Conservation (phyloP, 2,329 filamentous ascomycete genomes). For the Metarhizium anisopliae region DNA sequence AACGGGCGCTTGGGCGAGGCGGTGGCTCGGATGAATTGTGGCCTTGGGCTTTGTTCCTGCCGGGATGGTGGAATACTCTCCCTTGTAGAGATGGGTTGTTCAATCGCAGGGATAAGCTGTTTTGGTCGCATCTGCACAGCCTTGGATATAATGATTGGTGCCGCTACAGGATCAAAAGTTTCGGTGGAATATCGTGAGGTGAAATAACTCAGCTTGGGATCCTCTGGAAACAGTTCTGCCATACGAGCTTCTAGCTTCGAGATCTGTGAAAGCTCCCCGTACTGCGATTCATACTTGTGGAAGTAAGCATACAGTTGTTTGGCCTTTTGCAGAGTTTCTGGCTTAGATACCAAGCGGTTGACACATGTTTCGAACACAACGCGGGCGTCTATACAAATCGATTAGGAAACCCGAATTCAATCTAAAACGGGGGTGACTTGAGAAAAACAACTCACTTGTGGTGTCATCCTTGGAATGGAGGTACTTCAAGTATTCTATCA, state of each 20-base stretch:
- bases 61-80: constrained; percentile 32
- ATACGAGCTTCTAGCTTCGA: constrained; percentile 86
- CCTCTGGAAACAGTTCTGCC: constrained; percentile 85
- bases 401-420: constrained; percentile 10
- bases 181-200: constrained; percentile 61
- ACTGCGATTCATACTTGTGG: constrained; percentile 90
- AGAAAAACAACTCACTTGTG: constrained; percentile 58
- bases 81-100: constrained; percentile 36
- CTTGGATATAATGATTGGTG: constrained; percentile 78
- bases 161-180: constrained; percentile 71
- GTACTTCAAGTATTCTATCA: constrained; percentile 93
- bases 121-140: constrained; percentile 66
- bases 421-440: neutral
- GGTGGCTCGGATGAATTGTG: constrained; percentile 35
- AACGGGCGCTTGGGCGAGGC: constrained; percentile 55
- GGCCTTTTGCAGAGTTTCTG: constrained; percentile 63
- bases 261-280: constrained; percentile 86
- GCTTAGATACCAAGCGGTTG: constrained; percentile 68
- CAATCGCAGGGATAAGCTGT: constrained; percentile 43
- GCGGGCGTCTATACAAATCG: constrained; percentile 59
- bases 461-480: constrained; percentile 86
- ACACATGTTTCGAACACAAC: constrained; percentile 95
- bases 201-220: constrained; percentile 69
- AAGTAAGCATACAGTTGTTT: constrained; percentile 86
- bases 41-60: constrained; percentile 35